Evolutionary conservation across 2,329 filamentous ascomycete genomes (phyloP), one percentile per base, ranked within the genome.

Genomic region (Pseudocercospora fijiensis): DNA sequence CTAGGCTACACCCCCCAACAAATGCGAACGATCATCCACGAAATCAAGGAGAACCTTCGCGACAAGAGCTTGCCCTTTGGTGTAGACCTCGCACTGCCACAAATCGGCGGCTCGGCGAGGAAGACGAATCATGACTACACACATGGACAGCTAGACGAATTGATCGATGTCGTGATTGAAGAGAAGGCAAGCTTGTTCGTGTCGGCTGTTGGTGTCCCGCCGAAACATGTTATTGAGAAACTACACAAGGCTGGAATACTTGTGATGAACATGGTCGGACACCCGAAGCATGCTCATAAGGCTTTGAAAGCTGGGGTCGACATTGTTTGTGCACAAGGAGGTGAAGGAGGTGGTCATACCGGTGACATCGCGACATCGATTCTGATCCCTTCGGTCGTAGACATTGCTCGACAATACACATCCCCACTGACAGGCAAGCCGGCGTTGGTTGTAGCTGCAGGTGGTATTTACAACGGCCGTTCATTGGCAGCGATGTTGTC

Each of bases 71-170:
- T 96, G 4, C 91, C 93, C 0, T 97, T 97, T 76, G 94, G 93
- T 70, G 87, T 97, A 30, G 94, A 98, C 77, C 87, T 98, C 1
- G 93, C 93, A 0, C 85, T 98, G 11, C 93, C 94, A 0, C 92
- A 97, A 79, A 83, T 97, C 61, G 94, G 94, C 62, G 92, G 90
- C 45, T 83, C 80, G 33, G 94, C 94, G 6, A 87, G 94, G 68
- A 90, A 90, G 77, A 97, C 94, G 3, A 98, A 97, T 79, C 91
- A 96, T 79, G 94, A 97, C 78, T 98, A 98, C 81, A 97, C 94
- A 0, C 85, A 90, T 69, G 94, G 94, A 47, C 90, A 92, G 76
- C 85, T 97, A 16, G 90, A 96, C 75, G 89, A 96, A 77, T 83
- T 97, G 33, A 90, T 97, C 69, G 89, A 92, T 71, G 91, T 97